Percentiles rank a stretch among this genome's conserved stretches.
phyloP scores from a whole-genome alignment of 2,329 filamentous ascomycete genomes.

The Hypoxylon sp. region DNA sequence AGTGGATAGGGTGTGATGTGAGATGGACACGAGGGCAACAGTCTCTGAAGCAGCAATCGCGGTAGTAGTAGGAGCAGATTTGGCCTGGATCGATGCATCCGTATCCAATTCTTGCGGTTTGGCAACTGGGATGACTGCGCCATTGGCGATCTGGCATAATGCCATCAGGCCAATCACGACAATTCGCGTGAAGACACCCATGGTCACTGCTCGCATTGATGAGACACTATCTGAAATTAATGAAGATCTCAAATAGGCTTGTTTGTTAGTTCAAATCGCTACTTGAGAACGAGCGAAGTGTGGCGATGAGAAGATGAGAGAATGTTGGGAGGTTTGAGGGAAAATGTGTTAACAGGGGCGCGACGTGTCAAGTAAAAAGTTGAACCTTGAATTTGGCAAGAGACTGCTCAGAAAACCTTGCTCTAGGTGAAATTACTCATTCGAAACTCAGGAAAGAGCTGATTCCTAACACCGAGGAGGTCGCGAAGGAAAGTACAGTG shows the following conservation, averaged over 20 bases:
- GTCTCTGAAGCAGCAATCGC: constrained; percentile 1
- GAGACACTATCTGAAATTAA: constrained; percentile 3
- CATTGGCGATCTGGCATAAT: constrained; percentile 35
- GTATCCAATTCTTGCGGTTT: constrained; percentile 12
- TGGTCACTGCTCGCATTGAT: constrained; percentile 6
- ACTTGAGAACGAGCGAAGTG: neutral
- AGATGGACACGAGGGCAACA: neutral
- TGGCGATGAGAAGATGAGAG: neutral
- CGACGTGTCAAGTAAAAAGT: constrained; percentile 6
- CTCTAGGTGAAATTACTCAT: neutral
- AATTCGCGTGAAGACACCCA: constrained; percentile 32
- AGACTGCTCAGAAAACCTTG: neutral
- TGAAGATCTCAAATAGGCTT: constrained; percentile 23
- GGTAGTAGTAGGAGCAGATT: constrained; percentile 2
- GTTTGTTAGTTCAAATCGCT: constrained; percentile 8
- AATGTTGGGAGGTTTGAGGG: neutral
- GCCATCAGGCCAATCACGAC: constrained; percentile 44
- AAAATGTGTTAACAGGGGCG: neutral
- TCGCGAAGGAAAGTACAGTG: neutral
- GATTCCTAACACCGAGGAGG: neutral
- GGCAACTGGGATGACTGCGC: constrained; percentile 13
- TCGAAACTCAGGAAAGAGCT: constrained; percentile 4
- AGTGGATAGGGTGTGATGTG: neutral
- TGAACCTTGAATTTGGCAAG: constrained; percentile 5
- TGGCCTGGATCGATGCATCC: neutral